Percentiles rank a stretch among this genome's conserved stretches.
phyloP scores from a whole-genome alignment of 345 rosid genomes.

The Alliaria petiolata region DNA sequence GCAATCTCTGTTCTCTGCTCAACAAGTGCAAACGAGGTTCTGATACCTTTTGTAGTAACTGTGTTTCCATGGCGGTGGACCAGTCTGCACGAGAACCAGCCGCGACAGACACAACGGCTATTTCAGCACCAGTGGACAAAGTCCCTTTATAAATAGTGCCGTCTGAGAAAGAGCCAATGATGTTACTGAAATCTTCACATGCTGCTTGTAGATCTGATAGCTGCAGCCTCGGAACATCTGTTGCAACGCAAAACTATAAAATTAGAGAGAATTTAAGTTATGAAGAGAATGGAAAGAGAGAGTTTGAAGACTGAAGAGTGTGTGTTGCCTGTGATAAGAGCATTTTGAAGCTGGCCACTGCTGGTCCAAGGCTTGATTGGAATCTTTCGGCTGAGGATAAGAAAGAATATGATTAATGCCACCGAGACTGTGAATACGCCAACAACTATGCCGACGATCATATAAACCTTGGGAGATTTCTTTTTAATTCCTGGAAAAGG shows the following conservation, averaged over 20 bases:
- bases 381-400: slow-evolving; percentile 50
- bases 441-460: slow-evolving; percentile 24
- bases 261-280: neutral
- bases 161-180: slow-evolving; percentile 67
- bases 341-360: slow-evolving; percentile 84
- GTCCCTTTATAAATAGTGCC: slow-evolving; percentile 87
- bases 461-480: neutral
- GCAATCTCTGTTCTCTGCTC: neutral
- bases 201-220: slow-evolving; percentile 85
- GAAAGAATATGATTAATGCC: slow-evolving; percentile 36
- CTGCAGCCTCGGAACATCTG: slow-evolving; percentile 83
- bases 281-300: neutral
- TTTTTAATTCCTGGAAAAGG: neutral
- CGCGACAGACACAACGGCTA: slow-evolving; percentile 61
- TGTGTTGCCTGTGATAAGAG: slow-evolving; percentile 68
- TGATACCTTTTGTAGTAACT: slow-evolving; percentile 73
- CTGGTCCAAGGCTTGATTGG: slow-evolving; percentile 85
- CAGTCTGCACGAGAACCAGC: slow-evolving; percentile 53
- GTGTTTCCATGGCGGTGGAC: slow-evolving; percentile 68
- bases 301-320: neutral
- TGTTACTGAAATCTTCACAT: slow-evolving; percentile 95
- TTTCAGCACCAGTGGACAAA: slow-evolving; percentile 83
- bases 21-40: neutral
- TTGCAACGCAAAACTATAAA: neutral
- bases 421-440: slow-evolving; percentile 40